These are phyloP conservation scores for Boletus eberwhitei DNA, from an alignment of 768 basidiomycete genomes.

Conservation along the genomic window DNA sequence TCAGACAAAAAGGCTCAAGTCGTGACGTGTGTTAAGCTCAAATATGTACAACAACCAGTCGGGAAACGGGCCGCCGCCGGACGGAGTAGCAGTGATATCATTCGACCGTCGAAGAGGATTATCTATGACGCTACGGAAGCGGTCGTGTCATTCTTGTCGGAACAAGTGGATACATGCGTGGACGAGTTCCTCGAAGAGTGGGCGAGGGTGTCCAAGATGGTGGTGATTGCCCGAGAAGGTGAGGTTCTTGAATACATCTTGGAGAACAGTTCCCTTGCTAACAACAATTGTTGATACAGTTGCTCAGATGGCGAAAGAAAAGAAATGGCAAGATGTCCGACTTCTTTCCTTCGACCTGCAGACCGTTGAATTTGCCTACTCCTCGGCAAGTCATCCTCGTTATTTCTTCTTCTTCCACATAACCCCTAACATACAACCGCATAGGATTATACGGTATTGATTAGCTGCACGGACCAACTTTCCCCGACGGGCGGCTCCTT, in stretches of 20 bases:
- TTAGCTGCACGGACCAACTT: conserved; percentile 75
- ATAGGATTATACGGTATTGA: conserved; percentile 74
- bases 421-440: not conserved
- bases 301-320: conserved; percentile 75
- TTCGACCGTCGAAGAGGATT: conserved; percentile 83
- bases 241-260: conserved; percentile 9
- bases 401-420: not conserved
- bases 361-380: conserved; percentile 87
- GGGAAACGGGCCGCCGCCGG: conserved; percentile 61
- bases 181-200: conserved; percentile 90
- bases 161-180: conserved; percentile 84
- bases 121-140: conserved; percentile 88
- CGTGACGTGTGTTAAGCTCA: conserved; percentile 86
- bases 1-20: conserved; percentile 75
- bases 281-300: conserved; percentile 41
- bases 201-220: conserved; percentile 91
- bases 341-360: conserved; percentile 88
- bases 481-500: conserved; percentile 67
- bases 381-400: conserved; percentile 40
- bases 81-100: conserved; percentile 49
- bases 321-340: conserved; percentile 71
- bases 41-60: conserved; percentile 84
- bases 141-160: conserved; percentile 84
- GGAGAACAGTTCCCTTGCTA: not conserved
- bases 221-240: conserved; percentile 90